phyloP scores from a whole-genome alignment of 2,329 filamentous ascomycete species.

The Xylariaceae sp. region DNA sequence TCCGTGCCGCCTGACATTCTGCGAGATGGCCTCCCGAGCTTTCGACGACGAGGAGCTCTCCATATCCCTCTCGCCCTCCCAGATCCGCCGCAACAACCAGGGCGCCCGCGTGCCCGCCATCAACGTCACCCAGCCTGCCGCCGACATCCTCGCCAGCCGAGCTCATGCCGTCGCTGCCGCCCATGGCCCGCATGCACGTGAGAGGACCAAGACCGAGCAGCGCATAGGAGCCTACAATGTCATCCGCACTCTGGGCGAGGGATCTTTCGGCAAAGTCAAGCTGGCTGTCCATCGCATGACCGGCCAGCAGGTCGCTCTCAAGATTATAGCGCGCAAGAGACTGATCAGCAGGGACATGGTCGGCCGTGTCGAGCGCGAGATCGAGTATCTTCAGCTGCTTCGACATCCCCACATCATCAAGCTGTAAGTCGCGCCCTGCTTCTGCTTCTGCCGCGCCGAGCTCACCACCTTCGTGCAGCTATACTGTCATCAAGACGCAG shows the following conservation, averaged over 20 bases:
- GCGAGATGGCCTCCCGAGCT: conserved; percentile 42
- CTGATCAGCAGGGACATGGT: conserved; percentile 97
- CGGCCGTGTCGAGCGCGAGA: conserved; percentile 92
- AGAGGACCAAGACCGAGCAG: conserved; percentile 60
- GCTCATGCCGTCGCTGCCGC: conserved; percentile 13
- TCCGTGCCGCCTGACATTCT: conserved; percentile 7
- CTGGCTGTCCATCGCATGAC: conserved; percentile 87
- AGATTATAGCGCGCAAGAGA: conserved; percentile 95
- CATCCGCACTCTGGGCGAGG: conserved; percentile 84
- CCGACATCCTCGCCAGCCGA: conserved; percentile 21
- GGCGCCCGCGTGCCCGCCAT: conserved; percentile 27
- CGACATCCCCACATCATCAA: conserved; percentile 99
- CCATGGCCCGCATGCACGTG: conserved; percentile 26
- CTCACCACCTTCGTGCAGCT: conserved; percentile 43
- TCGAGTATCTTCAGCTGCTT: conserved; percentile 92
- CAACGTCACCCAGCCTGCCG: conserved; percentile 24
- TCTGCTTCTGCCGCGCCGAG: too few species aligned
- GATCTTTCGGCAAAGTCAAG: conserved; percentile 98
- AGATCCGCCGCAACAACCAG: conserved; percentile 48
- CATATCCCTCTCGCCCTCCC: conserved; percentile 62
- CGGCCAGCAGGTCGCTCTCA: conserved; percentile 90
- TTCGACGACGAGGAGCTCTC: conserved; percentile 80
- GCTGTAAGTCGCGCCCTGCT: conserved; percentile 51
- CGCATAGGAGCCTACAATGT: conserved; percentile 89
- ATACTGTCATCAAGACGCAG: conserved; percentile 91